A percentile compares a stretch with the other conserved stretches of the same genome.
phyloP scores from a whole-genome alignment of 1,284 basidiomycete species.

The Ceratobasidium sp. region DNA sequence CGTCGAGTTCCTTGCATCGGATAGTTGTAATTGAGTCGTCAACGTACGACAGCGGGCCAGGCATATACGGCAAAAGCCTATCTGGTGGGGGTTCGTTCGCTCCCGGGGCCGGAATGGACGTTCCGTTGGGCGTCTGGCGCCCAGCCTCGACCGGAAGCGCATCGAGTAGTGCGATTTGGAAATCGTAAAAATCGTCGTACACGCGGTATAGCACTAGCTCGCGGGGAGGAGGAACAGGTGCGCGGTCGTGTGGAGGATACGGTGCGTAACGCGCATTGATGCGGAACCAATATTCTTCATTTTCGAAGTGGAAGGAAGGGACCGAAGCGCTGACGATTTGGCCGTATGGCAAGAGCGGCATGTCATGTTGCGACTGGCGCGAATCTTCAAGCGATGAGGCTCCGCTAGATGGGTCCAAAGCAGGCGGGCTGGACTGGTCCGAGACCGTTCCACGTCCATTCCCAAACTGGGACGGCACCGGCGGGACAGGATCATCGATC shows the following conservation, averaged over 20 bases:
- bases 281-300: slow-evolving; percentile 98
- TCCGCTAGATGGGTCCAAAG: slow-evolving; percentile 52
- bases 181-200: slow-evolving; percentile 99
- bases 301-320: slow-evolving; percentile 96
- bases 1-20: slow-evolving; percentile 86
- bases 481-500: slow-evolving; percentile 71
- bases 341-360: slow-evolving; percentile 77
- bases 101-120: slow-evolving; percentile 53
- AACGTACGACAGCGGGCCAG: slow-evolving; percentile 88
- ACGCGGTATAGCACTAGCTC: slow-evolving; percentile 93
- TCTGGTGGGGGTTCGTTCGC: slow-evolving; percentile 59
- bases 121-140: slow-evolving; percentile 64
- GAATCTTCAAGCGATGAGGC: slow-evolving; percentile 34
- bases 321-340: slow-evolving; percentile 91
- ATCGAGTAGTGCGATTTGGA: slow-evolving; percentile 91
- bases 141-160: slow-evolving; percentile 92
- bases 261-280: slow-evolving; percentile 91
- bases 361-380: slow-evolving; percentile 22
- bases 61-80: slow-evolving; percentile 95
- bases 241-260: slow-evolving; percentile 64
- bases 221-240: slow-evolving; percentile 73
- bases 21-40: slow-evolving; percentile 89
- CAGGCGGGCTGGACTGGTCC: slow-evolving; percentile 53
- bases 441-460: slow-evolving; percentile 52
- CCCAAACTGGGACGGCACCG: slow-evolving; percentile 58